Evolutionary conservation across 257 asterid genomes (phyloP).

Genomic region (Anisodus acutangulus): DNA sequence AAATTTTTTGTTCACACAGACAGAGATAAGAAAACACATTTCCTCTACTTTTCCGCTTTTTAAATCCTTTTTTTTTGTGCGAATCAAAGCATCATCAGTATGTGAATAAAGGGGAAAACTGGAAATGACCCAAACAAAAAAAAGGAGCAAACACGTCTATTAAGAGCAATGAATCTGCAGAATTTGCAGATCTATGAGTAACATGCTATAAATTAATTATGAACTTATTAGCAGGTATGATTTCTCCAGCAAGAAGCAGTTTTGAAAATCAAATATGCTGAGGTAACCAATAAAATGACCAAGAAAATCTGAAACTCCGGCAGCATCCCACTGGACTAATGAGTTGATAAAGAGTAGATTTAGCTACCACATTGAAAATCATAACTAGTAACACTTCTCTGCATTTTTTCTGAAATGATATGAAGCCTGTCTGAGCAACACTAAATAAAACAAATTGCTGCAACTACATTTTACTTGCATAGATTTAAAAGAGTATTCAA

Average conservation of each 20-base stretch:
- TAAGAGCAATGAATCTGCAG: neutral
- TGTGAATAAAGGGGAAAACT: neutral
- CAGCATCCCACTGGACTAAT: neutral
- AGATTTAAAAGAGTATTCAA: conserved; percentile 6
- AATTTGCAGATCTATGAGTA: neutral
- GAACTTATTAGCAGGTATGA: neutral
- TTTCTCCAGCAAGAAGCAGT: neutral
- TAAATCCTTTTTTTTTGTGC: neutral
- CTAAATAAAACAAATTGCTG: neutral
- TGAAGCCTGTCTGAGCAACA: neutral
- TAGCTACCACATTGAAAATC: neutral
- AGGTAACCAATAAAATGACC: neutral
- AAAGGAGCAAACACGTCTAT: neutral
- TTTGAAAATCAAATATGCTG: conserved; percentile 10
- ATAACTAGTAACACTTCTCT: neutral
- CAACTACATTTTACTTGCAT: neutral
- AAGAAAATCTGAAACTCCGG: neutral
- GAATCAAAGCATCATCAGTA: neutral
- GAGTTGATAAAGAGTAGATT: neutral
- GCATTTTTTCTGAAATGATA: neutral
- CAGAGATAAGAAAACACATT: neutral
- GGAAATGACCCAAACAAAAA: neutral
- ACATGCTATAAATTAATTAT: neutral
- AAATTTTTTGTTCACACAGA: neutral
- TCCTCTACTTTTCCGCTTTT: neutral